phyloP scores from a whole-genome alignment of 2,329 filamentous ascomycete genomes.

The Talaromyces marneffei region DNA sequence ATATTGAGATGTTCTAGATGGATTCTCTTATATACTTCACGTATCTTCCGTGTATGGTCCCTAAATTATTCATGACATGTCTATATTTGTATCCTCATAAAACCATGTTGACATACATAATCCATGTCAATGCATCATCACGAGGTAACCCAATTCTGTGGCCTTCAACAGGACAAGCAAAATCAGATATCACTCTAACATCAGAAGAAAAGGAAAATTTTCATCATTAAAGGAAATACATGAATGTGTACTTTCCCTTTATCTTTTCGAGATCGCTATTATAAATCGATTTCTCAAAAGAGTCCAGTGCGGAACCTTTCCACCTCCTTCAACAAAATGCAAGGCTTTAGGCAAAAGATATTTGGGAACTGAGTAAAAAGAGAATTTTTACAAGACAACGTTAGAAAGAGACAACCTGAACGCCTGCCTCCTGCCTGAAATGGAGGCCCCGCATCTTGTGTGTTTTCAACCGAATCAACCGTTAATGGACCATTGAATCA shows the following conservation, averaged over 20 bases:
- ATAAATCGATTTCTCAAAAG: neutral
- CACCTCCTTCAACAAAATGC: neutral
- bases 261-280: neutral
- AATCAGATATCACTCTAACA: neutral
- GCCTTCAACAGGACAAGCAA: neutral
- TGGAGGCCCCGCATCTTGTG: constrained; percentile 19
- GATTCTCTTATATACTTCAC: neutral
- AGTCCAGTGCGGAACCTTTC: neutral
- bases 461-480: constrained; percentile 12
- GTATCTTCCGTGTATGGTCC: neutral
- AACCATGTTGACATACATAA: constrained; percentile 7
- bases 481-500: constrained; percentile 1
- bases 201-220: neutral
- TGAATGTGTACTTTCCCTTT: neutral
- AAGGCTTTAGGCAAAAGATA: constrained; percentile 4
- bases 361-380: neutral
- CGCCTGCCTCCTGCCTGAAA: constrained; percentile 39
- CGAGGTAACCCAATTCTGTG: neutral
- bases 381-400: constrained; percentile 9
- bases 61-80: neutral
- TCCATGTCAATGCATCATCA: constrained; percentile 2
- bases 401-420: constrained; percentile 31
- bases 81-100: constrained; percentile 10
- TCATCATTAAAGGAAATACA: constrained; percentile 2
- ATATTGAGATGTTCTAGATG: no score